A percentile compares a stretch with the other conserved stretches of the same genome.
Evolutionary conservation across 2,329 filamentous ascomycete species (phyloP).

Genomic region (Rhinocladiella mackenziei): DNA sequence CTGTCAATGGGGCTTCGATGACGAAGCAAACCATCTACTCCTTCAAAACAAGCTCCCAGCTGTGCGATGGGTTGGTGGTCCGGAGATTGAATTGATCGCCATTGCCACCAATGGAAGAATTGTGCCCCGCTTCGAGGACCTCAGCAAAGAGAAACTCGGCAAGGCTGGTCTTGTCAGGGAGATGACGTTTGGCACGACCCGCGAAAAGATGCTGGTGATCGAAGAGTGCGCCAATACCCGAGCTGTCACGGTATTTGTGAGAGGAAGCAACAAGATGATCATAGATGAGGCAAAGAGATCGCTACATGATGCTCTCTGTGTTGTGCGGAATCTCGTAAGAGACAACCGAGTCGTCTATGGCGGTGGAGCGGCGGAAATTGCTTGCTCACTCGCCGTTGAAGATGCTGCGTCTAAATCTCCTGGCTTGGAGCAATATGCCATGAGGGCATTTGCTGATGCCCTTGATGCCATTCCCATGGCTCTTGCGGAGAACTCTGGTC

Average conservation of each 20-base stretch:
- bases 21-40: constrained; percentile 95
- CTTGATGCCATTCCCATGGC: constrained; percentile 93
- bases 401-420: constrained; percentile 91
- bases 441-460: constrained; percentile 95
- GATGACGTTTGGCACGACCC: constrained; percentile 93
- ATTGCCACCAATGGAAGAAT: constrained; percentile 98
- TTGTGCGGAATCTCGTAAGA: constrained; percentile 90
- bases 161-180: constrained; percentile 85
- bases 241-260: constrained; percentile 92
- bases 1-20: constrained; percentile 99
- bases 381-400: constrained; percentile 92
- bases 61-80: constrained; percentile 95
- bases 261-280: constrained; percentile 99
- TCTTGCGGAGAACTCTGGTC: constrained; percentile 91
- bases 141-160: constrained; percentile 86
- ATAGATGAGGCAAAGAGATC: constrained; percentile 99
- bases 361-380: constrained; percentile 93
- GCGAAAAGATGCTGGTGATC: constrained; percentile 99
- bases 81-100: constrained; percentile 96
- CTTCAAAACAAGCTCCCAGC: constrained; percentile 94
- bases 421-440: constrained; percentile 97
- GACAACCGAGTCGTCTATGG: constrained; percentile 98
- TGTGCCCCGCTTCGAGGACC: constrained; percentile 92
- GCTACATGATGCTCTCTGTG: constrained; percentile 93
- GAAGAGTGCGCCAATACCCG: constrained; percentile 98